Percentiles rank a stretch among this genome's conserved stretches.
phyloP scores from a whole-genome alignment of 2,329 filamentous ascomycete genomes.

The Lasiodiplodia sp. region DNA sequence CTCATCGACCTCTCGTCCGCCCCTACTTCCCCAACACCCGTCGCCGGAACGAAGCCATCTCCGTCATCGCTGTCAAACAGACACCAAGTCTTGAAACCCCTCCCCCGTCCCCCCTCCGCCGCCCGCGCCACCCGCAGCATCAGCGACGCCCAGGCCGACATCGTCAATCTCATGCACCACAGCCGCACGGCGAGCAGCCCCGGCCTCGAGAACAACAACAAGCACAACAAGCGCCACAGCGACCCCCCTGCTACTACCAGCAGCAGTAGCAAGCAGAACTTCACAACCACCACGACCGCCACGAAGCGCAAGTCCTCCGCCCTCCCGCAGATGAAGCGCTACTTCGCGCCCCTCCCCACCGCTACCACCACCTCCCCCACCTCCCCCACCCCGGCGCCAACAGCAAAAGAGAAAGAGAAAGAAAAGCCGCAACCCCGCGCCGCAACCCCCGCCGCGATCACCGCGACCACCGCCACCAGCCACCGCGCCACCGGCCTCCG shows the following conservation, averaged over 20 bases:
- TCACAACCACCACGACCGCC: not conserved
- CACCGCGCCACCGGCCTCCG: too few relatives aligned
- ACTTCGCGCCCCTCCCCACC: not conserved
- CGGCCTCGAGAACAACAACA: not conserved
- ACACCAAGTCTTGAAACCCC: not conserved
- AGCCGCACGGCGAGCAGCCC: not conserved
- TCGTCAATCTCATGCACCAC: conserved; percentile 1
- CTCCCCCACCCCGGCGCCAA: not conserved
- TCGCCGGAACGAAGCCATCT: not conserved
- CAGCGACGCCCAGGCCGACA: conserved; percentile 17
- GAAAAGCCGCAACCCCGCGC: too few relatives aligned
- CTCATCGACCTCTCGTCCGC: not conserved
- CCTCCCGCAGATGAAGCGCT: conserved; percentile 7
- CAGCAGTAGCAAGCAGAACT: too few relatives aligned
- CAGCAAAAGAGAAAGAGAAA: not conserved
- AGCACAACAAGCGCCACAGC: not conserved
- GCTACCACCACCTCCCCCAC: not conserved
- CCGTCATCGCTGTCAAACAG: not conserved
- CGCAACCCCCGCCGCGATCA: too few relatives aligned
- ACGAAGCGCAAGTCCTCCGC: not conserved
- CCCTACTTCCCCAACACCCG: not conserved
- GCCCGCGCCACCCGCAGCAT: not conserved
- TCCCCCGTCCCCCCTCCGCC: too few relatives aligned
- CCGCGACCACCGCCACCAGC: too few relatives aligned
- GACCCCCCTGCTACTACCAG: not conserved